Conservation (phyloP, 2,329 filamentous ascomycete genomes). For the Alternaria ethzedia region DNA sequence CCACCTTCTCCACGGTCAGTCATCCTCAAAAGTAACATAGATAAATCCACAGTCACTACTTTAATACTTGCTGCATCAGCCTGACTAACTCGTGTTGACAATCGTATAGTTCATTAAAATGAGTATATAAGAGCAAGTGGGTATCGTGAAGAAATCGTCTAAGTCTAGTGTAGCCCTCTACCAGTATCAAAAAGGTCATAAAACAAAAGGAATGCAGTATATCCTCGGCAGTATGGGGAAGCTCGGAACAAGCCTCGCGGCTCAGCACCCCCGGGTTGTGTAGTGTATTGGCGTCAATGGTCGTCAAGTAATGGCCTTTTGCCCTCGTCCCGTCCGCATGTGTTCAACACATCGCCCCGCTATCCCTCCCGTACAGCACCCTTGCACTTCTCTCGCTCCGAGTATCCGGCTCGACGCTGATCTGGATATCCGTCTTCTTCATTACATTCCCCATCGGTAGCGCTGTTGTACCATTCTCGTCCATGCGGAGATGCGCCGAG, state of each 20-base stretch:
- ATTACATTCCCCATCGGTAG: conserved; percentile 13
- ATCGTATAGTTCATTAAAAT: background rate
- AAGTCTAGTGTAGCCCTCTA: background rate
- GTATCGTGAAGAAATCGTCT: background rate
- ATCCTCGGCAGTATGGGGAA: background rate
- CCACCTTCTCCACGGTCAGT: background rate
- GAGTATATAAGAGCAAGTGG: background rate
- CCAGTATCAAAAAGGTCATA: background rate
- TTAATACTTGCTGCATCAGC: background rate
- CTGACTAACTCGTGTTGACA: background rate
- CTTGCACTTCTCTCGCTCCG: background rate
- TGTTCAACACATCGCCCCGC: background rate
- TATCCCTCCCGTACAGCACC: background rate
- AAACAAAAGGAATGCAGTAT: background rate
- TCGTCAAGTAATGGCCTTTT: background rate
- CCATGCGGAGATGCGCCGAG: conserved; percentile 22
- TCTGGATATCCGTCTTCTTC: conserved; percentile 26
- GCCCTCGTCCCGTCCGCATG: background rate
- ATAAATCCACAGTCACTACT: background rate
- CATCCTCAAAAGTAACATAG: background rate
- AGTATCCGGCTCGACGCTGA: conserved; percentile 18
- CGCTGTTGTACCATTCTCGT: conserved; percentile 5
- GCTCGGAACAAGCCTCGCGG: background rate
- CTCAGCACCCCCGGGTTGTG: background rate
- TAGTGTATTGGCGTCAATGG: background rate